phyloP scores from a whole-genome alignment of 306 rosid species.

The Gillenia trifoliata region DNA sequence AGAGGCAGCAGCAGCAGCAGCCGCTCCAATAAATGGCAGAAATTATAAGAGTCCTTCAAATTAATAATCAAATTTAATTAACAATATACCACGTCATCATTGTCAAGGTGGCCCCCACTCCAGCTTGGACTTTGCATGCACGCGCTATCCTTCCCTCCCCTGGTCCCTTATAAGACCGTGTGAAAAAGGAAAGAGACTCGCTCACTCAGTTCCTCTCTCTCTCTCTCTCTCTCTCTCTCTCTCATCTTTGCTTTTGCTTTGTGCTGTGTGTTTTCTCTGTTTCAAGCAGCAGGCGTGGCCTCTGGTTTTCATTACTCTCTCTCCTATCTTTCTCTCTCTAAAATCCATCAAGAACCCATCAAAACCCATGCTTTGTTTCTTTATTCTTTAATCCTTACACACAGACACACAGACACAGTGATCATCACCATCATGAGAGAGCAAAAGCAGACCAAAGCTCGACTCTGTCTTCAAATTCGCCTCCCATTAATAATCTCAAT shows the following conservation, averaged over 20 bases:
- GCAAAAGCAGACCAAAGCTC: slow-evolving; percentile 15
- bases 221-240: slow-evolving; percentile 42
- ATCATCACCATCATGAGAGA: background rate
- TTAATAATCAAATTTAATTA: background rate
- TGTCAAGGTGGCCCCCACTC: slow-evolving; percentile 32
- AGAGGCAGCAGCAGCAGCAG: slow-evolving; percentile 5
- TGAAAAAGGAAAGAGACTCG: slow-evolving; percentile 26
- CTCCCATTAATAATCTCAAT: slow-evolving; percentile 36
- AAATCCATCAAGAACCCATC: slow-evolving; percentile 46
- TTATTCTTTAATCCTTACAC: slow-evolving; percentile 22
- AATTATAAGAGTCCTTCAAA: background rate
- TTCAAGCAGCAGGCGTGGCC: slow-evolving; percentile 60
- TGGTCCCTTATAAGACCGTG: slow-evolving; percentile 51
- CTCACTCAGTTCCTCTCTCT: slow-evolving; percentile 35
- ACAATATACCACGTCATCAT: slow-evolving; percentile 31
- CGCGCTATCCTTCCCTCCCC: slow-evolving; percentile 18
- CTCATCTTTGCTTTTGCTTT: slow-evolving; percentile 27
- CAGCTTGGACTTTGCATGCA: slow-evolving; percentile 33
- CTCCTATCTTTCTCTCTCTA: slow-evolving; percentile 34
- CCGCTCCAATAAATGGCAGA: slow-evolving; percentile 22
- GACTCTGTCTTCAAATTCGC: slow-evolving; percentile 37
- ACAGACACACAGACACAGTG: slow-evolving; percentile 3
- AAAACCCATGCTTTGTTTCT: slow-evolving; percentile 46
- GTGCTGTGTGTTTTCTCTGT: slow-evolving; percentile 27
- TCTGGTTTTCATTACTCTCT: slow-evolving; percentile 70